A percentile compares a stretch with the other conserved stretches of the same genome.
Conservation (phyloP, 2,329 filamentous ascomycete genomes). For the Mariannaea sp. region DNA sequence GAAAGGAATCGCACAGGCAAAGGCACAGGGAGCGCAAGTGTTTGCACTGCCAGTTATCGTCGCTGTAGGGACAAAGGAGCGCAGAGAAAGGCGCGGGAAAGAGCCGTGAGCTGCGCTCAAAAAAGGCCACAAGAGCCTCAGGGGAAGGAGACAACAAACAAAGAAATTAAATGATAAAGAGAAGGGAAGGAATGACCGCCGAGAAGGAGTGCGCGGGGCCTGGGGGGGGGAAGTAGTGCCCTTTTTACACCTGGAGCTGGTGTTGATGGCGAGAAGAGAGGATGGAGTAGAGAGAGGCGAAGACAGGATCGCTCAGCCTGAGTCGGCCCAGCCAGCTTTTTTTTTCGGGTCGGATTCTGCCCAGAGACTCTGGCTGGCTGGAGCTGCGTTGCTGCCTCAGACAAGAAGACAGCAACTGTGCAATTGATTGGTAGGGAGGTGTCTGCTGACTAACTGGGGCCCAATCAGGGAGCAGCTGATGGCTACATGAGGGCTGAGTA, state of each 20-base stretch:
- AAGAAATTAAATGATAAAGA: slow-evolving; percentile 21
- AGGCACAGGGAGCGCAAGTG: slow-evolving; percentile 1
- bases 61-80: slow-evolving; percentile 3
- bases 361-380: slow-evolving; percentile 19
- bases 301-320: slow-evolving; percentile 31
- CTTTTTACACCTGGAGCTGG: slow-evolving; percentile 39
- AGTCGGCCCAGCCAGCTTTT: slow-evolving; percentile 40
- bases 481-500: slow-evolving; percentile 35
- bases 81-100: neutral
- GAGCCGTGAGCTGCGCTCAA: slow-evolving; percentile 11
- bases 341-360: slow-evolving; percentile 35
- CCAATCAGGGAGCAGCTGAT: slow-evolving; percentile 37
- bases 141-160: slow-evolving; percentile 4
- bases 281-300: slow-evolving; percentile 26
- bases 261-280: slow-evolving; percentile 31
- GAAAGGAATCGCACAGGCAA: slow-evolving; percentile 8
- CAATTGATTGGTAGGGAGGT: slow-evolving; percentile 37
- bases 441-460: slow-evolving; percentile 31
- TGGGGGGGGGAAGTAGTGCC: slow-evolving; percentile 33
- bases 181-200: slow-evolving; percentile 19
- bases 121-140: slow-evolving; percentile 17
- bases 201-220: slow-evolving; percentile 22
- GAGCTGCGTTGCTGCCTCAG: slow-evolving; percentile 45
- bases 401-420: slow-evolving; percentile 34
- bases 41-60: slow-evolving; percentile 13